These are phyloP conservation scores for Xylariaceae sp. DNA, from an alignment of 2,329 filamentous ascomycete species.

Conservation along the genomic window DNA sequence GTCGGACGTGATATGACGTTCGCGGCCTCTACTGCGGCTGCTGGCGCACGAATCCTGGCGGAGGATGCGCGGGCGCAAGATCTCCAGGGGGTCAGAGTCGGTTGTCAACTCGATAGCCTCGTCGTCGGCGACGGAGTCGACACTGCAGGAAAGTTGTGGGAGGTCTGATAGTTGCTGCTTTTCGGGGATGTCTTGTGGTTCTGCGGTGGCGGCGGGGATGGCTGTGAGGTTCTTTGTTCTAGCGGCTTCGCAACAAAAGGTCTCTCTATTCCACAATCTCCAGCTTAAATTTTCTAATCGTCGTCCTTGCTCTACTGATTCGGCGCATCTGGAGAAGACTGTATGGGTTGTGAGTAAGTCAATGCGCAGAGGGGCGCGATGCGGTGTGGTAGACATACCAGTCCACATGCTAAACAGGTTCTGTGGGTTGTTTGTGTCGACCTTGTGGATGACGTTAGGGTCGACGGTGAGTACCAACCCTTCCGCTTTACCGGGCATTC, in stretches of 20 bases:
- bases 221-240: conserved; percentile 45
- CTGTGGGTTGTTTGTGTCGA: conserved; percentile 88
- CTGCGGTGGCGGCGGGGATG: conserved; percentile 37
- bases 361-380: no score
- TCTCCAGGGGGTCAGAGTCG: conserved; percentile 53
- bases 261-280: conserved; percentile 92
- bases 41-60: conserved; percentile 68
- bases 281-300: conserved; percentile 93
- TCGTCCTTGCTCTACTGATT: conserved; percentile 88
- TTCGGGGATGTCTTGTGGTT: conserved; percentile 48
- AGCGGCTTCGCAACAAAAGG: conserved; percentile 74
- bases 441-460: conserved; percentile 86
- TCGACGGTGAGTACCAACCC: conserved; percentile 88
- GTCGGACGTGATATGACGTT: conserved; percentile 88
- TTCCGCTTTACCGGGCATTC: conserved; percentile 80
- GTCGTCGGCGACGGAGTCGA: conserved; percentile 70
- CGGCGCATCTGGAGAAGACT: conserved; percentile 94
- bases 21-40: conserved; percentile 67
- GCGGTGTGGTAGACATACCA: conserved; percentile 56
- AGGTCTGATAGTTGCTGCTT: conserved; percentile 48
- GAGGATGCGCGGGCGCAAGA: conserved; percentile 62
- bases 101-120: conserved; percentile 57
- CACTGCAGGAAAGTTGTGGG: conserved; percentile 71
- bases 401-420: conserved; percentile 97
- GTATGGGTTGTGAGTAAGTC: no score